Percentiles rank a stretch among this genome's conserved stretches.
phyloP scores from a whole-genome alignment of 2,329 filamentous ascomycete genomes.

The Ramichloridium luteum region DNA sequence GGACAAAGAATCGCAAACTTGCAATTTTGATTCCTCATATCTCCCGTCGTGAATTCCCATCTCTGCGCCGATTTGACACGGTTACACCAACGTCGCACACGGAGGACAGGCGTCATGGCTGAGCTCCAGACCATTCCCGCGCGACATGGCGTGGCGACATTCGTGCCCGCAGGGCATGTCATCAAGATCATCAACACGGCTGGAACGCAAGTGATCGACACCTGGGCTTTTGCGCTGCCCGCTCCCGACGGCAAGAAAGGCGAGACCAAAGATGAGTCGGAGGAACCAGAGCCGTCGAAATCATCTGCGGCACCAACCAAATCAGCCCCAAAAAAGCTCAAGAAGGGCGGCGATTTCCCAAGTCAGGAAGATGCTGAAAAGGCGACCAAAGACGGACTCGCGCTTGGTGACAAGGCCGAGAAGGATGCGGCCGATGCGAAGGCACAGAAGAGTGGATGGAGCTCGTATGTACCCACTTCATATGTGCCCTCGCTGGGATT shows the following conservation, averaged over 20 bases:
- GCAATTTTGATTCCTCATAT: too few species aligned
- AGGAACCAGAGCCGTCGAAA: constrained; percentile 14
- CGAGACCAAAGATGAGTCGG: constrained; percentile 15
- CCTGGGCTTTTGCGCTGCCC: constrained; percentile 38
- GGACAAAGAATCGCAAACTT: too few species aligned
- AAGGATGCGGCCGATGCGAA: constrained; percentile 9
- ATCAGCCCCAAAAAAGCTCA: constrained; percentile 16
- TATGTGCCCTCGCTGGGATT: constrained; percentile 9
- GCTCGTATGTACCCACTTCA: constrained; percentile 21
- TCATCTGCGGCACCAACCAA: constrained; percentile 7
- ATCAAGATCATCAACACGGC: constrained; percentile 41
- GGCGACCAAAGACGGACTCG: constrained; percentile 18
- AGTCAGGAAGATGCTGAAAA: constrained; percentile 26
- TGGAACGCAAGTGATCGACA: constrained; percentile 38
- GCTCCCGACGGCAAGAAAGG: constrained; percentile 27
- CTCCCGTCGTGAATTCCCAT: too few species aligned
- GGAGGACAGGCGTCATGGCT: constrained; percentile 2
- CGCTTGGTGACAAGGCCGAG: constrained; percentile 13
- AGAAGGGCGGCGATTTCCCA: constrained; percentile 19
- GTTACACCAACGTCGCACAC: too few species aligned
- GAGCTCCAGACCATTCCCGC: constrained; percentile 35
- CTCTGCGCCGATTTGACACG: too few species aligned
- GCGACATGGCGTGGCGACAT: constrained; percentile 38
- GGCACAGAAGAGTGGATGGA: constrained; percentile 21
- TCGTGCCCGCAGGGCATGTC: constrained; percentile 35